These are phyloP conservation scores for Talaromyces funiculosus DNA, from an alignment of 2,329 filamentous ascomycete genomes.

Conservation along the genomic window DNA sequence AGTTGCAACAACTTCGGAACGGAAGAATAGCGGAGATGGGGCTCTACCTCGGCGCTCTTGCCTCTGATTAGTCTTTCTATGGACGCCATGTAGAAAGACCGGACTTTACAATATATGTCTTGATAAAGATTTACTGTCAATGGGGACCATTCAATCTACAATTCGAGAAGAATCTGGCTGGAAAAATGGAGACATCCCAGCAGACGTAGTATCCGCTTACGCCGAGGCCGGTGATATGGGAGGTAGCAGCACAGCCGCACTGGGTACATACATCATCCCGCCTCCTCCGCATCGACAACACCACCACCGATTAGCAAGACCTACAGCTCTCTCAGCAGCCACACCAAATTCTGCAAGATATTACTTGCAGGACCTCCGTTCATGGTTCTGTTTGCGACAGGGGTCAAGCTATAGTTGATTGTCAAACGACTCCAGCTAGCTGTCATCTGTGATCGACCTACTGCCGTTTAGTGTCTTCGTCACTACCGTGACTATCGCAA, in stretches of 20 bases:
- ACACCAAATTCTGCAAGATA: neutral
- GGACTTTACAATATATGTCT: neutral
- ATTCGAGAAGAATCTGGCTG: neutral
- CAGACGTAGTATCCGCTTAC: neutral
- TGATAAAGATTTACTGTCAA: neutral
- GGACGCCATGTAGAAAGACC: neutral
- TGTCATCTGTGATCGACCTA: neutral
- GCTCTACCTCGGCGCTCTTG: neutral
- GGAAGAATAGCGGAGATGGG: slow-evolving; percentile 4
- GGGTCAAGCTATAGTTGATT: neutral
- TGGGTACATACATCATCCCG: neutral
- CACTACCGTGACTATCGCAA: neutral
- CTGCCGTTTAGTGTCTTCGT: neutral
- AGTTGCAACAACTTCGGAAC: neutral
- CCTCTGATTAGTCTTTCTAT: neutral
- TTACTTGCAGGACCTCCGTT: neutral
- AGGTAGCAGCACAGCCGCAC: slow-evolving; percentile 6
- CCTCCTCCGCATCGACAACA: slow-evolving; percentile 3
- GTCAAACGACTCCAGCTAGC: neutral
- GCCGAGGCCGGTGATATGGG: neutral
- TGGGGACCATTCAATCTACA: neutral
- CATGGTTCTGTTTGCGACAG: neutral
- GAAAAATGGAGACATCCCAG: neutral
- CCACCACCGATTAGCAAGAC: neutral
- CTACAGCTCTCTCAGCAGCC: neutral